Evolutionary conservation across 148 eudicot species (phyloP).

Genomic region (Cornus florida): DNA sequence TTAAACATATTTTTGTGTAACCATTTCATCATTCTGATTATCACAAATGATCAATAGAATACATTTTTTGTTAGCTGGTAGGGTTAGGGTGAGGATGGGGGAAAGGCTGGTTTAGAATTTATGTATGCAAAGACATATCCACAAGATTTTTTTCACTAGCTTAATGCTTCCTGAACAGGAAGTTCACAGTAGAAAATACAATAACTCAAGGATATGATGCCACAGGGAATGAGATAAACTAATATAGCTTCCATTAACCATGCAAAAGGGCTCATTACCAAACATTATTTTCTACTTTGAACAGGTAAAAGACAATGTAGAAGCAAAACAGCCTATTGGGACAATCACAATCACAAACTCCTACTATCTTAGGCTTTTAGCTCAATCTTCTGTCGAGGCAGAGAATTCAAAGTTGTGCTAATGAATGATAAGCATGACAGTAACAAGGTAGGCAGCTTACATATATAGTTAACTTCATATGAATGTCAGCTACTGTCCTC

Average conservation of each 20-base stretch:
- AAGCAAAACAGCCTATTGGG: neutral
- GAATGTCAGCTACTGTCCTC: neutral
- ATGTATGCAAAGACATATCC: neutral
- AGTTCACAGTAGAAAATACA: neutral
- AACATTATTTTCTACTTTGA: neutral
- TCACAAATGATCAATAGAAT: too few species aligned
- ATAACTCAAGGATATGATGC: neutral
- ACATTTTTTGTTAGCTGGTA: too few species aligned
- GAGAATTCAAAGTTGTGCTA: neutral
- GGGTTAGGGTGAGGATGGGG: too few species aligned
- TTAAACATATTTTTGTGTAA: neutral
- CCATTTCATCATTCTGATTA: neutral
- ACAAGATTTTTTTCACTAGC: neutral
- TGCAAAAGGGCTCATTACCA: neutral
- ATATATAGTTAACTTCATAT: neutral
- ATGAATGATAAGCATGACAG: neutral
- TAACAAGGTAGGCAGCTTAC: neutral
- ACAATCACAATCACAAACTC: neutral
- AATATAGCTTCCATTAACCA: neutral
- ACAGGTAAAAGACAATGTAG: neutral
- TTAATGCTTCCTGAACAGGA: neutral
- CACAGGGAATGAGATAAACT: neutral
- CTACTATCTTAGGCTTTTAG: neutral
- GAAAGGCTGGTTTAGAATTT: too few species aligned
- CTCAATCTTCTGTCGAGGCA: neutral